phyloP scores from a whole-genome alignment of 768 basidiomycete genomes.

The Mycena leptocephala region DNA sequence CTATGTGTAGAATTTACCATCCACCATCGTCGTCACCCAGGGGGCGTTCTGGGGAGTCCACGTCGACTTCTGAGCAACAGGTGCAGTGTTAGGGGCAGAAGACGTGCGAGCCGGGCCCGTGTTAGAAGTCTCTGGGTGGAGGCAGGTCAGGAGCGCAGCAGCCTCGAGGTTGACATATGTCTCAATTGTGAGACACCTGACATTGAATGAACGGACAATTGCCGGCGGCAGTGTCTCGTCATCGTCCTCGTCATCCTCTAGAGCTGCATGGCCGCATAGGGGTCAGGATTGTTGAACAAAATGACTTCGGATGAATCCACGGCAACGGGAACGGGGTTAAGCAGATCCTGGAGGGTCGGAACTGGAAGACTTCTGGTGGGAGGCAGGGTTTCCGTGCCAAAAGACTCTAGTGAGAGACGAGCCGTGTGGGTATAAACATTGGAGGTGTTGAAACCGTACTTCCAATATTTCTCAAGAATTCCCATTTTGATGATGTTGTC shows the following conservation, averaged over 20 bases:
- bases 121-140: background rate
- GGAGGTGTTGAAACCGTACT: background rate
- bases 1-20: constrained; percentile 7
- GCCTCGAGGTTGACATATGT: background rate
- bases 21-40: background rate
- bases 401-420: background rate
- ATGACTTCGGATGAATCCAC: background rate
- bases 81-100: background rate
- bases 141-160: background rate
- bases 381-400: background rate
- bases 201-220: background rate
- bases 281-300: constrained; percentile 1
- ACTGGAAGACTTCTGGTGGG: background rate
- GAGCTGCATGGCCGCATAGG: background rate
- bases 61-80: background rate
- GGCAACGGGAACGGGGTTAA: background rate
- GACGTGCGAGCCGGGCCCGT: background rate
- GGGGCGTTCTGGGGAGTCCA: background rate
- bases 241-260: background rate
- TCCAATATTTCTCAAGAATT: constrained; percentile 5
- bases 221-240: background rate
- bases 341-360: background rate
- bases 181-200: background rate
- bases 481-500: constrained; percentile 6
- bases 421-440: background rate